These are phyloP conservation scores for Pseudomassariella vexata DNA, from an alignment of 2,329 filamentous ascomycete genomes.

Conservation along the genomic window DNA sequence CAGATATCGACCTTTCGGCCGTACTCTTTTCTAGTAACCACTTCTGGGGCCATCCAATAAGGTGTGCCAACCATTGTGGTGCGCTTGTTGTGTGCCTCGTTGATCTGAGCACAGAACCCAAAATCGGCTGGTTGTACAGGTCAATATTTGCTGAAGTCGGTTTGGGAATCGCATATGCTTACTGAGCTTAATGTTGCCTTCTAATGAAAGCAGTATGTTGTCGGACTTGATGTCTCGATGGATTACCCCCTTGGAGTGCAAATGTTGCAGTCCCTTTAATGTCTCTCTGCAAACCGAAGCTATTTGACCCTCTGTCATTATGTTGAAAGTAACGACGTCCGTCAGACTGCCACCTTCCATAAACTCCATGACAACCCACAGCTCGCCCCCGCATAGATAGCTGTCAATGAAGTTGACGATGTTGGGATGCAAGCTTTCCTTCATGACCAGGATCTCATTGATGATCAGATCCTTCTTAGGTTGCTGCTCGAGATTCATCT, in stretches of 20 bases:
- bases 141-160: background rate
- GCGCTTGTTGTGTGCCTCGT: slow-evolving; percentile 92
- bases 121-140: slow-evolving; percentile 67
- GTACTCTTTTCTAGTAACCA: slow-evolving; percentile 96
- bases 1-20: slow-evolving; percentile 98
- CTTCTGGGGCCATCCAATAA: slow-evolving; percentile 99
- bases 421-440: slow-evolving; percentile 95
- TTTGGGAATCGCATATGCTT: too few species aligned
- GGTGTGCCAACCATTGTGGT: slow-evolving; percentile 99
- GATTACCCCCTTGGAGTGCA: slow-evolving; percentile 97
- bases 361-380: slow-evolving; percentile 99
- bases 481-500: slow-evolving; percentile 98
- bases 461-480: slow-evolving; percentile 99
- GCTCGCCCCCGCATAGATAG: slow-evolving; percentile 79
- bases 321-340: slow-evolving; percentile 97
- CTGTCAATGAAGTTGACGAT: slow-evolving; percentile 99
- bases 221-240: slow-evolving; percentile 99
- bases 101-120: slow-evolving; percentile 97
- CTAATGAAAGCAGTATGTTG: slow-evolving; percentile 88
- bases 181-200: slow-evolving; percentile 98
- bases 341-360: slow-evolving; percentile 98
- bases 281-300: slow-evolving; percentile 94
- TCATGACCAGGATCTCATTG: slow-evolving; percentile 99
- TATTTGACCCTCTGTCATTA: slow-evolving; percentile 97
- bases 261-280: slow-evolving; percentile 82